Percentiles rank a stretch among this genome's conserved stretches.
Evolutionary conservation across 768 basidiomycete genomes (phyloP).

Genomic region (Panaeolus papilionaceus): DNA sequence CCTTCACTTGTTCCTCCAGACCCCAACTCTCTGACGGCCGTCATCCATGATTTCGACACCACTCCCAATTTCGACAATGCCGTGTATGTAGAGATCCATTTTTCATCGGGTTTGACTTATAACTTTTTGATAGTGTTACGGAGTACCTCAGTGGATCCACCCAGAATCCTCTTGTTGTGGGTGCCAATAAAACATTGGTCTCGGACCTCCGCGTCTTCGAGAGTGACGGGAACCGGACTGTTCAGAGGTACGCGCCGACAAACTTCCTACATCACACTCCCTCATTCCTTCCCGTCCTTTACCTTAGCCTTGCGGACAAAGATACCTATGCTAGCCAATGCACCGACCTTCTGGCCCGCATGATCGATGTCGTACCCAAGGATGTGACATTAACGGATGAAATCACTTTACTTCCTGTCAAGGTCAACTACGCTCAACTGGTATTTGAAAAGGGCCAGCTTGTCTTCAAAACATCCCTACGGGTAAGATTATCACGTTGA

Average conservation of each 20-base stretch:
- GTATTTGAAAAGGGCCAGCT: conserved; percentile 42
- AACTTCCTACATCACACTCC: background rate
- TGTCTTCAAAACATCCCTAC: conserved; percentile 46
- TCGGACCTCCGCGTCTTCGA: conserved; percentile 43
- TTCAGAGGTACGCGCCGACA: conserved; percentile 30
- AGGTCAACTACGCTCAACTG: conserved; percentile 45
- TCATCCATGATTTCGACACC: conserved; percentile 46
- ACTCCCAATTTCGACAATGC: conserved; percentile 49
- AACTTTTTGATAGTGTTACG: conserved; percentile 32
- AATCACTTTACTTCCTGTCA: conserved; percentile 47
- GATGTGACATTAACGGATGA: conserved; percentile 51
- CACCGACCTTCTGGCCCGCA: conserved; percentile 44
- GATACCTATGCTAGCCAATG: conserved; percentile 46
- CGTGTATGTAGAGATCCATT: conserved; percentile 38
- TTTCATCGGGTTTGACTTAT: background rate
- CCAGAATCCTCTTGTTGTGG: conserved; percentile 40
- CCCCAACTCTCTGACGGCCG: conserved; percentile 32
- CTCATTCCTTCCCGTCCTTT: conserved; percentile 13
- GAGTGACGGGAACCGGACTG: conserved; percentile 41
- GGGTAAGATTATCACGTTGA: conserved; percentile 35
- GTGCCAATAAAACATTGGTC: conserved; percentile 39
- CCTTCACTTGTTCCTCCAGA: conserved; percentile 47
- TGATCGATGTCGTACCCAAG: conserved; percentile 56
- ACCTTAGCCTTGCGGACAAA: conserved; percentile 37
- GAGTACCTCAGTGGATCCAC: conserved; percentile 44